A percentile compares a stretch with the other conserved stretches of the same genome.
Conservation (phyloP, 2,329 filamentous ascomycete genomes). For the Boeremia lycopersici region DNA sequence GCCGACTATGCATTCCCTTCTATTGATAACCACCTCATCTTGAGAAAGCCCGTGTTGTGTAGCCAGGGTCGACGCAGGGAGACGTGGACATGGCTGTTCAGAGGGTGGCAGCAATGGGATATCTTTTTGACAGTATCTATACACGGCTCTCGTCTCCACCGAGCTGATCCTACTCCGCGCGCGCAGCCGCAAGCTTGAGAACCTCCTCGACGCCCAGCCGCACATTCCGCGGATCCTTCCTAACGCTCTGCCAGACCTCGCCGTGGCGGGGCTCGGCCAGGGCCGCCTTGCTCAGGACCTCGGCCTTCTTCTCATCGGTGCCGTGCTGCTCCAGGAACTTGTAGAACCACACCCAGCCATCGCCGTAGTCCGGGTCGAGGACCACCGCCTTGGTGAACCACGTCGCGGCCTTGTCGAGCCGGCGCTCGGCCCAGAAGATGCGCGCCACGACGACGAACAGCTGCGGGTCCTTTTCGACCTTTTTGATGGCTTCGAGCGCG, state of each 20-base stretch:
- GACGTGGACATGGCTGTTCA: too few relatives aligned
- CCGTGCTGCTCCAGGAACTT: slow-evolving; percentile 92
- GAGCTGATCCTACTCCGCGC: slow-evolving; percentile 51
- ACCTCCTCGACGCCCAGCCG: slow-evolving; percentile 78
- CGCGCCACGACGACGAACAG: slow-evolving; percentile 91
- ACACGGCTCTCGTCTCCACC: background rate
- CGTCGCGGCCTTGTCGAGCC: slow-evolving; percentile 88
- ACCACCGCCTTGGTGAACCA: slow-evolving; percentile 98
- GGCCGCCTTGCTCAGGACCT: slow-evolving; percentile 81
- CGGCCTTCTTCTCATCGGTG: slow-evolving; percentile 87
- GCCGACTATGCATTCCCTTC: too few relatives aligned
- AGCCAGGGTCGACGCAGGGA: too few relatives aligned
- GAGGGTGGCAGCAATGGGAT: too few relatives aligned
- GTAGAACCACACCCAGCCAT: slow-evolving; percentile 98
- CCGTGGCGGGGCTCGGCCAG: slow-evolving; percentile 88
- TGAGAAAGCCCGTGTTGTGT: too few relatives aligned
- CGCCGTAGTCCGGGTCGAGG: slow-evolving; percentile 83
- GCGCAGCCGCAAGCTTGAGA: slow-evolving; percentile 74
- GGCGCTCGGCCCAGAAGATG: slow-evolving; percentile 94
- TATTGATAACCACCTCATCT: too few relatives aligned
- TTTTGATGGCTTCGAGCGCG: slow-evolving; percentile 93
- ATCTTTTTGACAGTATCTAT: background rate
- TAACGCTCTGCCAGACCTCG: slow-evolving; percentile 85
- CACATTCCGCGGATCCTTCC: slow-evolving; percentile 85
- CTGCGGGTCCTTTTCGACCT: slow-evolving; percentile 88